Percentiles rank a stretch among this genome's conserved stretches.
These are phyloP conservation scores for Abrus precatorius DNA, from an alignment of 306 rosid species.

Conservation along the genomic window DNA sequence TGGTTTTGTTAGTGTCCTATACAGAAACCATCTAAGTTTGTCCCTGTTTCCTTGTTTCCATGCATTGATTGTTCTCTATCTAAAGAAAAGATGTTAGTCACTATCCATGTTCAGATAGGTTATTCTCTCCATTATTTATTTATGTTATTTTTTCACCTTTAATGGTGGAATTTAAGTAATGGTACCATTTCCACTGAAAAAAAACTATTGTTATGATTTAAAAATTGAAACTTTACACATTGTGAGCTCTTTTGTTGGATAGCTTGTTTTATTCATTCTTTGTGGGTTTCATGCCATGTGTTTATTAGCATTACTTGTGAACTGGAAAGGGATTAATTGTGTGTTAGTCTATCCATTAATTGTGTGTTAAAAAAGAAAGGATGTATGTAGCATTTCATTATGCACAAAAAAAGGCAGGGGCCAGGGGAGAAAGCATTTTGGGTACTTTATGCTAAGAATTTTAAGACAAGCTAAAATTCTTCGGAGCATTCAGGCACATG, in stretches of 20 bases:
- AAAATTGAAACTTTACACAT: not conserved
- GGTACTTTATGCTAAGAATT: constrained; percentile 7
- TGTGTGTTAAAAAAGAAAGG: not conserved
- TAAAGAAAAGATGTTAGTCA: constrained; percentile 3
- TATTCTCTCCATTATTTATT: not conserved
- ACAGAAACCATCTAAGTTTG: constrained; percentile 8
- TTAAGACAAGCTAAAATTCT: too few relatives aligned
- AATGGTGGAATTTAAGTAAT: not conserved
- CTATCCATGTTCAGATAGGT: not conserved
- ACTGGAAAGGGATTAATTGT: not conserved
- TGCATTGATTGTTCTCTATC: constrained; percentile 31
- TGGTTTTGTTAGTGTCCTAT: not conserved
- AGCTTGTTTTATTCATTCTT: not conserved
- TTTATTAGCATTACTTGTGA: not conserved
- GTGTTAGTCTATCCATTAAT: not conserved
- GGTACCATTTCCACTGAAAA: not conserved
- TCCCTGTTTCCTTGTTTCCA: constrained; percentile 13
- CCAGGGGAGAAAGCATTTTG: not conserved
- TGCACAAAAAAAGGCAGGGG: not conserved
- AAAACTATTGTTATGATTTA: not conserved
- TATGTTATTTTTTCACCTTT: not conserved
- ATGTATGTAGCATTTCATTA: not conserved
- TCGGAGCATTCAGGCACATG: not conserved
- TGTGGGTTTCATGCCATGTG: constrained; percentile 22
- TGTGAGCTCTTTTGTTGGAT: constrained; percentile 13